Evolutionary conservation across 306 rosid species (phyloP), one percentile per base, ranked within the genome.

Genomic region (Ceratonia siliqua): DNA sequence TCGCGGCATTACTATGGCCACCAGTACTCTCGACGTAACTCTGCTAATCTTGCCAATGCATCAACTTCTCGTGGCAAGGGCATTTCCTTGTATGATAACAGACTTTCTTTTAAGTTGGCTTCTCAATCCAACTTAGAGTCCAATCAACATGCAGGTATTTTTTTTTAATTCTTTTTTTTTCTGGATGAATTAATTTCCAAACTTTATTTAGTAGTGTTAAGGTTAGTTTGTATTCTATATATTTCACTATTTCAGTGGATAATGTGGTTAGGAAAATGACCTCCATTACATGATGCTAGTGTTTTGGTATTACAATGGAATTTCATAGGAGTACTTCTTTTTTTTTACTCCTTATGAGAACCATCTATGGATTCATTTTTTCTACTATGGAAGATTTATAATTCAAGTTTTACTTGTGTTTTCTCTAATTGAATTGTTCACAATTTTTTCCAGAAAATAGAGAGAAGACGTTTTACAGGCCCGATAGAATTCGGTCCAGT

Each of bases 1-100:
- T 91, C 97, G n/a, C 90, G 93, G 33, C 89, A 93, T 82, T 82
- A 83, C 84, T 89, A 86, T 79, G 89, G 82, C 18, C 90, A 93
- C 78, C 96, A 91, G 41, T 93, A 93, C 76, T 87, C 91, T 65
- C 88, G 96, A 13, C 96, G 96, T 33, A 86, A 81, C 85, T 81
- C 86, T 5, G 41, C 78, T 62, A 87, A 84, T 80, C 86, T 76
- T 68, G 83, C 85, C 21, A 83, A 57, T 70, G 77, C 90, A 63
- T 85, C 96, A 36, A 82, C 86, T 62, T 89, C 97, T 54, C 86
- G 83, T 35, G 90, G 86, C 43, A 93, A 87, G 74, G 88, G 81
- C 3, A 69, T 76, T 49, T 43, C 89, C 42, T 63, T 72, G 15
- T 82, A 43, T 10, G 89, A 89, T 42, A 88, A 90, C 42, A 84